phyloP scores from a whole-genome alignment of 768 basidiomycete species.

The Auricularia sp. region DNA sequence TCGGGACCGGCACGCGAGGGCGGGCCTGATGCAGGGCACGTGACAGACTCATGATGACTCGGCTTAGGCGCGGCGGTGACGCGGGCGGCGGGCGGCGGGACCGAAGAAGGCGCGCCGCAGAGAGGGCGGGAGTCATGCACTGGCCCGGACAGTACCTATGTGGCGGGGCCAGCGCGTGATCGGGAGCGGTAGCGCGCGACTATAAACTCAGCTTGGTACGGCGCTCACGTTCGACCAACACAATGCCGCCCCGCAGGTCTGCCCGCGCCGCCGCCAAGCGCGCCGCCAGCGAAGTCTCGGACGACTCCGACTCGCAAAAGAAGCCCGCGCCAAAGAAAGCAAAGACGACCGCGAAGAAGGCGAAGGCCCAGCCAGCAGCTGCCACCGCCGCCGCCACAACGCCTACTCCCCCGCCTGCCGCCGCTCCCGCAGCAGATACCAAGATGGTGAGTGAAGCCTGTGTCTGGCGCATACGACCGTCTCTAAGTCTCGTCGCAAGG shows the following conservation, averaged over 20 bases:
- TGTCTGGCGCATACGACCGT: not conserved
- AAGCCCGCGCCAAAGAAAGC: slow-evolving; percentile 12
- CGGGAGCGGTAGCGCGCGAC: no score
- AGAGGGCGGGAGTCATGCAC: no score
- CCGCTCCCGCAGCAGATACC: slow-evolving; percentile 15
- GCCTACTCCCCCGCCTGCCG: not conserved
- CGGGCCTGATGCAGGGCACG: not conserved
- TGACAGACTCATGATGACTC: not conserved
- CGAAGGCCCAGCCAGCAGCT: slow-evolving; percentile 8
- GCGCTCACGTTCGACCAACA: no score
- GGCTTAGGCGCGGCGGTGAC: no score
- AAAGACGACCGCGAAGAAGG: slow-evolving; percentile 8
- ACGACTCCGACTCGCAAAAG: slow-evolving; percentile 12
- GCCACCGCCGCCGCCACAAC: slow-evolving; percentile 9
- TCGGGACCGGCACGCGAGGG: not conserved
- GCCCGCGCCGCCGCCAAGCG: slow-evolving; percentile 23
- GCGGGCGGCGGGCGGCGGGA: no score
- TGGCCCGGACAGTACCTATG: no score
- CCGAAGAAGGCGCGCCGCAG: no score
- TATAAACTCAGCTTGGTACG: no score
- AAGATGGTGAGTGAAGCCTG: slow-evolving; percentile 31
- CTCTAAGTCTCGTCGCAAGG: slow-evolving; percentile 17
- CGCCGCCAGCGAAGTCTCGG: slow-evolving; percentile 26
- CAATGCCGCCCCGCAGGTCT: not conserved
- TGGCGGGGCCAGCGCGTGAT: no score